Conservation (phyloP, 2,329 filamentous ascomycete species). For the Paracoccidioides lutzii region DNA sequence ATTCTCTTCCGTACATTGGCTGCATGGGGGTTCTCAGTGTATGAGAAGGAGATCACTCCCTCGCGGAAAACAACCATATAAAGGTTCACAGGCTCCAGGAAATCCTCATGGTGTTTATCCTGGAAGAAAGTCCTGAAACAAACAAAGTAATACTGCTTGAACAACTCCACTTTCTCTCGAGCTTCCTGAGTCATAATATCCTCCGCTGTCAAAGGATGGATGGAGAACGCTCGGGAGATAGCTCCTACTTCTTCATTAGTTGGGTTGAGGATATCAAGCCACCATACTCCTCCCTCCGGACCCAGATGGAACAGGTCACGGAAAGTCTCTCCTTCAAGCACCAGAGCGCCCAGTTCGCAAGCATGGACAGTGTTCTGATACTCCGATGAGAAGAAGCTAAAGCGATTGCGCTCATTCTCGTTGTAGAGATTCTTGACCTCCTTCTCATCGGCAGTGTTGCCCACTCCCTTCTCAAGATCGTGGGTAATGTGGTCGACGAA, state of each 20-base stretch:
- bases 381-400: conserved; percentile 94
- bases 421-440: conserved; percentile 26
- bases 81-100: conserved; percentile 88
- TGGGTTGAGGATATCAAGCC: conserved; percentile 87
- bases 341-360: conserved; percentile 71
- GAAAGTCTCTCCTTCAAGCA: conserved; percentile 81
- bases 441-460: conserved; percentile 21
- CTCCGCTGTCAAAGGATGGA: conserved; percentile 90
- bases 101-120: conserved; percentile 64
- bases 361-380: conserved; percentile 90
- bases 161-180: conserved; percentile 95
- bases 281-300: conserved; percentile 79
- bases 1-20: conserved; percentile 85
- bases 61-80: conserved; percentile 96
- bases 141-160: conserved; percentile 95
- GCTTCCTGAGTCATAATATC: conserved; percentile 93
- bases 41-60: conserved; percentile 89
- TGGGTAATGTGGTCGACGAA: conserved; percentile 17
- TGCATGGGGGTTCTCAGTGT: conserved; percentile 74
- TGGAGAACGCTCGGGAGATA: conserved; percentile 86
- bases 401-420: conserved; percentile 57
- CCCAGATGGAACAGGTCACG: conserved; percentile 70
- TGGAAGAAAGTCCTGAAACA: conserved; percentile 92
- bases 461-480: conserved; percentile 22
- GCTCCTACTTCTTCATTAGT: conserved; percentile 77